Percentiles rank a stretch among this genome's conserved stretches.
Conservation (phyloP, 2,329 filamentous ascomycete species). For the Clarireedia hainanense region DNA sequence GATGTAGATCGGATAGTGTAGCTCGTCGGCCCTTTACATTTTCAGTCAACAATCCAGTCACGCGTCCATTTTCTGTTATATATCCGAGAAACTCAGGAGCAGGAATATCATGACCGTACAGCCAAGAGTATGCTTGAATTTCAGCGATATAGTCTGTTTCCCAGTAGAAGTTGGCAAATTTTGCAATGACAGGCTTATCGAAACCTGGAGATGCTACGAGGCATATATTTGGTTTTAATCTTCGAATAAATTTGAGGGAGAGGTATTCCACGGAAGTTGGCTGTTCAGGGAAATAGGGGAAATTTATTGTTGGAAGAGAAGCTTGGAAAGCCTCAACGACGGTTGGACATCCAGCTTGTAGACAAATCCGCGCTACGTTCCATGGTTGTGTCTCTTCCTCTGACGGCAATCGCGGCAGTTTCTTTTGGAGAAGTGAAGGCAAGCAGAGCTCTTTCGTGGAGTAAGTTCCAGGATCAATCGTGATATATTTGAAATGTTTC, state of each 20-base stretch:
- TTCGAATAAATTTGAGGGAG: slow-evolving; percentile 23
- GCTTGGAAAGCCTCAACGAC: slow-evolving; percentile 25
- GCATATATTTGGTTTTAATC: slow-evolving; percentile 14
- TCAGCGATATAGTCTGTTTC: slow-evolving; percentile 12
- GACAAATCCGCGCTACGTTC: slow-evolving; percentile 33
- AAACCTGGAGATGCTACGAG: slow-evolving; percentile 13
- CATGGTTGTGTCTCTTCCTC: slow-evolving; percentile 29
- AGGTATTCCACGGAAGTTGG: slow-evolving; percentile 29
- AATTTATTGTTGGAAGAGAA: slow-evolving; percentile 28
- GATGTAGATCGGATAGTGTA: slow-evolving; percentile 22
- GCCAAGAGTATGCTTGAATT: slow-evolving; percentile 18
- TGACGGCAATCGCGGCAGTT: slow-evolving; percentile 32
- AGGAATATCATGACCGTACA: slow-evolving; percentile 16
- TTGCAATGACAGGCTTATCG: slow-evolving; percentile 15
- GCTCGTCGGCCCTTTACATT: slow-evolving; percentile 25
- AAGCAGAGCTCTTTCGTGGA: slow-evolving; percentile 30
- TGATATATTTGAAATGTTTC: slow-evolving; percentile 34
- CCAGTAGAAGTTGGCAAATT: slow-evolving; percentile 15
- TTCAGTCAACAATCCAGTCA: slow-evolving; percentile 30
- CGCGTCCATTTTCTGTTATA: slow-evolving; percentile 26
- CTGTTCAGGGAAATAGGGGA: slow-evolving; percentile 29
- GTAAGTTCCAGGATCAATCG: slow-evolving; percentile 31
- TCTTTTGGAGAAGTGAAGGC: slow-evolving; percentile 26
- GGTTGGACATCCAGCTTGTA: slow-evolving; percentile 18
- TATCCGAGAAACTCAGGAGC: slow-evolving; percentile 29